Evolutionary conservation across 352 stramenopile genomes (phyloP).

Genomic region (Phytopythium ostracodes): DNA sequence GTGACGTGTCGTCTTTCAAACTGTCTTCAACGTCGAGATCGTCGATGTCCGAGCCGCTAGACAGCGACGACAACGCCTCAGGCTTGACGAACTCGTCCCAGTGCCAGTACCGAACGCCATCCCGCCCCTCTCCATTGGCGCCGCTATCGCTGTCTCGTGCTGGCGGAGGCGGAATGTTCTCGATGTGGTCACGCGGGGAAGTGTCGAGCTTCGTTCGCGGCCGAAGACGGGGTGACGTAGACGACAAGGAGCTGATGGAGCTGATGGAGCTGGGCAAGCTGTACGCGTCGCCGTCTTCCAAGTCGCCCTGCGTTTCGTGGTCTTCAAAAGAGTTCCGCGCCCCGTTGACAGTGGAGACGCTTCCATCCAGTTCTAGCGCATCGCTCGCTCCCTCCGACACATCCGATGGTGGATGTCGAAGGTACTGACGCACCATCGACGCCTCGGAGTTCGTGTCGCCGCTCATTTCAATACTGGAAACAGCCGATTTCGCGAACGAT

Average conservation of each 20-base stretch:
- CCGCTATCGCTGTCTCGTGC: not conserved
- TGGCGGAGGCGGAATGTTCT: not conserved
- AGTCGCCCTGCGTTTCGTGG: not conserved
- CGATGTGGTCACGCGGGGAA: not conserved
- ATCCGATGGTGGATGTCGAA: not conserved
- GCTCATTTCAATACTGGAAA: not conserved
- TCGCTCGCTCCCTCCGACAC: not conserved
- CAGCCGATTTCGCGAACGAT: not conserved
- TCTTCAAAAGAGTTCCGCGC: not conserved
- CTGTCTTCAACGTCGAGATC: not conserved
- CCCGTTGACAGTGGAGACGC: not conserved
- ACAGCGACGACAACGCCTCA: constrained; percentile 1
- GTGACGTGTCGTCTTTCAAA: not conserved
- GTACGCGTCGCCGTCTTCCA: not conserved
- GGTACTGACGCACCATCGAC: not conserved
- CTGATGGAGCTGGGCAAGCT: constrained; percentile 5
- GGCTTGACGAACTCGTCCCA: not conserved
- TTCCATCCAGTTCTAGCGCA: not conserved
- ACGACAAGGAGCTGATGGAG: constrained; percentile 5
- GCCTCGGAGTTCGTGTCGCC: not conserved
- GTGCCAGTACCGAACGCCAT: not conserved
- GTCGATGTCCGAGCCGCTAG: not conserved
- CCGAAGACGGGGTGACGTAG: not conserved
- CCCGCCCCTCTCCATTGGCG: not conserved
- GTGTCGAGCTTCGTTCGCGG: no score